Evolutionary conservation across 176 grass and related monocot genomes (phyloP).

Genomic region (Saccharum officinarum): DNA sequence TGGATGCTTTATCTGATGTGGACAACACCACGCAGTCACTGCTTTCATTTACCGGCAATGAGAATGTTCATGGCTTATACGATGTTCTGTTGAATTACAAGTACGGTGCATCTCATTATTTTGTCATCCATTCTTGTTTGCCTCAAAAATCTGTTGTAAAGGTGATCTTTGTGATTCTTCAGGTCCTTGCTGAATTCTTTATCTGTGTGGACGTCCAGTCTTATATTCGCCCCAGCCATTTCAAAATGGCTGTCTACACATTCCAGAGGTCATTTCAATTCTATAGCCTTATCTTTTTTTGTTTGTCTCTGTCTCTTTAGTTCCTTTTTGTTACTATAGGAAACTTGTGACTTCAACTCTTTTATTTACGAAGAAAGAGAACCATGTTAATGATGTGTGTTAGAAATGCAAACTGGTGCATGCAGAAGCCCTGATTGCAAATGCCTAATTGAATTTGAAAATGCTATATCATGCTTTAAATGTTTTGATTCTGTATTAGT

Average conservation of each 20-base stretch:
- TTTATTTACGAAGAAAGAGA: neutral
- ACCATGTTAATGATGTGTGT: neutral
- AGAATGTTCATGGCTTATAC: constrained; percentile 80
- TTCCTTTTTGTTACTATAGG: neutral
- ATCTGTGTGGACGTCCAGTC: constrained; percentile 62
- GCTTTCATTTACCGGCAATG: constrained; percentile 68
- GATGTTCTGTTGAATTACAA: constrained; percentile 90
- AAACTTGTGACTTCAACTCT: neutral
- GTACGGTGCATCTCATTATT: constrained; percentile 38
- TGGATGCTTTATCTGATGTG: constrained; percentile 69
- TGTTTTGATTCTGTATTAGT: neutral
- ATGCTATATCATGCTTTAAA: neutral
- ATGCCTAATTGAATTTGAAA: neutral
- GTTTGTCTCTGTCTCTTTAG: neutral
- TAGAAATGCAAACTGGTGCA: neutral
- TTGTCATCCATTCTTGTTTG: neutral
- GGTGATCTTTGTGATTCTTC: constrained; percentile 17
- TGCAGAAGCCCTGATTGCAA: neutral
- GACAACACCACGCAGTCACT: constrained; percentile 84
- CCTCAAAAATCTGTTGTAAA: neutral
- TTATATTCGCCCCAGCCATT: constrained; percentile 79
- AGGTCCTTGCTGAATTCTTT: constrained; percentile 73
- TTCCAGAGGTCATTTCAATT: constrained; percentile 60
- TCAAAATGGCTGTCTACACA: constrained; percentile 71
- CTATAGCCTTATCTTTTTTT: neutral